Evolutionary conservation across 306 rosid genomes (phyloP).

Genomic region (Inga laurina): DNA sequence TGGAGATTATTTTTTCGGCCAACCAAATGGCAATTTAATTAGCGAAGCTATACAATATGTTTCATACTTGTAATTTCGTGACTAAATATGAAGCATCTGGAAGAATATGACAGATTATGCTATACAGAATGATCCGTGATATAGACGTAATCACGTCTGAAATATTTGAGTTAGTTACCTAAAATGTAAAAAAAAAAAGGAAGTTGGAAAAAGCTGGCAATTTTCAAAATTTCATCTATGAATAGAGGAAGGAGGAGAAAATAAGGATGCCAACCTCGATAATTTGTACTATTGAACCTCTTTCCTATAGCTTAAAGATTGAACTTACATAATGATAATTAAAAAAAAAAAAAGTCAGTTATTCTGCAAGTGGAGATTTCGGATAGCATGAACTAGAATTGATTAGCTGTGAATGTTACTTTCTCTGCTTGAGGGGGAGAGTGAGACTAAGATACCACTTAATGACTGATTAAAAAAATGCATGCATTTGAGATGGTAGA

Average conservation of each 20-base stretch:
- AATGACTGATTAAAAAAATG: not conserved
- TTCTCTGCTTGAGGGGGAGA: not conserved
- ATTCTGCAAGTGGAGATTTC: not conserved
- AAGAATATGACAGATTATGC: not conserved
- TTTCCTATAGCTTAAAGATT: not conserved
- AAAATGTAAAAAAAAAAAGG: not conserved
- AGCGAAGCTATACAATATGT: not conserved
- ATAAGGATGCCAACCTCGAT: not conserved
- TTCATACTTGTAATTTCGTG: conserved; percentile 6
- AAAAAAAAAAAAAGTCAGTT: not conserved
- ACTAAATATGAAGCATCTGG: not conserved
- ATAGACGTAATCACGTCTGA: not conserved
- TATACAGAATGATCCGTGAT: not conserved
- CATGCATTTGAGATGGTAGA: not conserved
- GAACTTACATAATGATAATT: not conserved
- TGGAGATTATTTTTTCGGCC: too few species aligned
- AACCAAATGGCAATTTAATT: not conserved
- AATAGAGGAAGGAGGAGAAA: not conserved
- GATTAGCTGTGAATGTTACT: not conserved
- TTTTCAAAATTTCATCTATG: not conserved
- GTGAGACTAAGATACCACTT: not conserved
- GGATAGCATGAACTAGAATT: not conserved
- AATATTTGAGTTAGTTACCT: not conserved
- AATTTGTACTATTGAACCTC: not conserved
- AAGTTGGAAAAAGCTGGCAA: not conserved